Conservation (phyloP, 192 early-diverging fungal species). For the Oehlia diaphana region DNA sequence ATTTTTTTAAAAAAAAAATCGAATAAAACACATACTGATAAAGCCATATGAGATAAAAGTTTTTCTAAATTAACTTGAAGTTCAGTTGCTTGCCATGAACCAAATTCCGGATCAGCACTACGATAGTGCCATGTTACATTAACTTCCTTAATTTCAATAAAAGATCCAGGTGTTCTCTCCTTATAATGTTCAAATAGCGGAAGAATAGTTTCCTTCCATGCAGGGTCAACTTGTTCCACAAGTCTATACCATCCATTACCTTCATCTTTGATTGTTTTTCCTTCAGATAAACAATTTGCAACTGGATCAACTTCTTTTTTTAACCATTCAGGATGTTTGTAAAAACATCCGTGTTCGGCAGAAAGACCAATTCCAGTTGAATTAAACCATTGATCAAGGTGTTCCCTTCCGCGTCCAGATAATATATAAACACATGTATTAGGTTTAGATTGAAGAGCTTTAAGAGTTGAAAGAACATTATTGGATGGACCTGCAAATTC, state of each 20-base stretch:
- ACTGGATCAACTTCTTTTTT: constrained; percentile 55
- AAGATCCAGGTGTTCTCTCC: constrained; percentile 95
- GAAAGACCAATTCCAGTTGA: constrained; percentile 86
- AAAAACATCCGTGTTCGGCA: constrained; percentile 99
- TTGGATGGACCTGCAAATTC: constrained; percentile 92
- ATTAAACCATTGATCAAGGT: constrained; percentile 92
- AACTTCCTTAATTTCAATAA: constrained; percentile 99
- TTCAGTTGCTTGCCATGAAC: constrained; percentile 97
- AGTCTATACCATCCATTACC: constrained; percentile 82
- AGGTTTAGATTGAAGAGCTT: constrained; percentile 67
- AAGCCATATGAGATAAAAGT: constrained; percentile 86
- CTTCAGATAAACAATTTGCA: constrained; percentile 42
- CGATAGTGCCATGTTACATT: constrained; percentile 99
- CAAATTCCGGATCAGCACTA: constrained; percentile 93
- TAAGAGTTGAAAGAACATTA: constrained; percentile 68
- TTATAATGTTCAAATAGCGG: constrained; percentile 97
- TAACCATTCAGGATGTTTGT: constrained; percentile 81
- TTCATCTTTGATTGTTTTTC: constrained; percentile 55
- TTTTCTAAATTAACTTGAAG: constrained; percentile 97
- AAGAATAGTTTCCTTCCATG: constrained; percentile 90
- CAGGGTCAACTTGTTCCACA: constrained; percentile 85
- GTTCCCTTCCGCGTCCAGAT: constrained; percentile 85
- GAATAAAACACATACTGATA: constrained; percentile 57
- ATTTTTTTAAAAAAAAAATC: constrained; percentile 18
- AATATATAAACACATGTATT: constrained; percentile 94